phyloP scores from a whole-genome alignment of 1,284 basidiomycete genomes.

The Microbotryomycetes sp. region DNA sequence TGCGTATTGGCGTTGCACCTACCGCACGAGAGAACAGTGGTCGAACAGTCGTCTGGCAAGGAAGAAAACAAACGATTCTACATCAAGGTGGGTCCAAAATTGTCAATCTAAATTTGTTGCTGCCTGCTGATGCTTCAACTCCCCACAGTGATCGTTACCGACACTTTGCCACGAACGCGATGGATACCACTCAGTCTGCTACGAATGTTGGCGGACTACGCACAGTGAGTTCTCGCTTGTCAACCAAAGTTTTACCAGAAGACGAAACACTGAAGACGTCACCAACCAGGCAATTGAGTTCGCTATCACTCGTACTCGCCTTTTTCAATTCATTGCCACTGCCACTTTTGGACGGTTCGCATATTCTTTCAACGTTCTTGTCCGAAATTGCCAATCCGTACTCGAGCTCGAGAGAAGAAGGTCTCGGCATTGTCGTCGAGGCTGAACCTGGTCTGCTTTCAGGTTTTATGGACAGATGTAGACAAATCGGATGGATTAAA shows the following conservation, averaged over 20 bases:
- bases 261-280: background rate
- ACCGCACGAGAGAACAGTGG: background rate
- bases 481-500: background rate
- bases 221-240: background rate
- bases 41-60: background rate
- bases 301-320: slow-evolving; percentile 22
- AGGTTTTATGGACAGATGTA: background rate
- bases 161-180: background rate
- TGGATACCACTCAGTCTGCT: background rate
- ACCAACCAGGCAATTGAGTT: background rate
- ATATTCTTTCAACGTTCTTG: slow-evolving; percentile 11
- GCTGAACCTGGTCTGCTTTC: background rate
- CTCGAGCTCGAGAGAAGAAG: background rate
- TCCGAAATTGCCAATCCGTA: background rate
- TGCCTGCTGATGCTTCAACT: background rate
- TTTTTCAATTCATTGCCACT: slow-evolving; percentile 33
- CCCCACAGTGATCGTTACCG: no score
- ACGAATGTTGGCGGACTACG: background rate
- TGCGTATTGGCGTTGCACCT: background rate
- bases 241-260: background rate
- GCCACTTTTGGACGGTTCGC: slow-evolving; percentile 27
- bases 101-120: background rate
- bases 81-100: no score
- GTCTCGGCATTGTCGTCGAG: background rate
- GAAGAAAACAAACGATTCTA: background rate